Base-by-base conservation (phyloP, 805 yeast species). In the Myxozyma melibiosi region DNA sequence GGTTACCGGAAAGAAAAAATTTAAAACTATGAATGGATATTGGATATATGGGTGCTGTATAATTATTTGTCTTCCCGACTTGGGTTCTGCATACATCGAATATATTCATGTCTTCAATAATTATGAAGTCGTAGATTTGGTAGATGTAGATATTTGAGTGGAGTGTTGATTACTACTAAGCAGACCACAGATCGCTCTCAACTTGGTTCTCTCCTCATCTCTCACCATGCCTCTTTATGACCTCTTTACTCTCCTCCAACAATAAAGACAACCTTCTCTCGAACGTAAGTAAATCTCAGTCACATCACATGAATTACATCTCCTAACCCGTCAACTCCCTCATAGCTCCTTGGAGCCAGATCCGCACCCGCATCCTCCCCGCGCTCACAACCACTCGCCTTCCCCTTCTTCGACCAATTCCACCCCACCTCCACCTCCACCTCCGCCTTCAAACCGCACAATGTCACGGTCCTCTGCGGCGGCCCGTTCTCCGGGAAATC, bases 401-500 rank as follows among this genome's bases (percentile, higher is more conserved):
- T 53, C 39, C 56, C 56, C 18, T 48, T 33, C 34, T 47, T 47
- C 31, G 45, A 33, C 28, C 50, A 49, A 9, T 30, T 24, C 38
- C 39, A 47, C 18, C 13, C 7, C 39, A 11, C 46, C 16, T 38
- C 24, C 31, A 28, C 46, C 16, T 31, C 42, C 16, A 13, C 24
- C 6, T 30, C 9, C n/a, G n/a, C n/a, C n/a, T 30, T 30, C 2
- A 13, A 47, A 8, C 16, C 31, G 11, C 48, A 46, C 18, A 46
- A 53, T 25, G 46, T 47, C 24, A 52, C 45, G 11, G 22, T 55
- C 7, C 33, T 63, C 25, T 35, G 27, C 40, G 64, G 64, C 7
- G 43, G 52, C 5, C 56, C 64, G 0, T 46, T 55, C 25, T 58
- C 62, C 8, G 61, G 64, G 3, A 61, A 61, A 47, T 18, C 62